Evolutionary conservation across 169 alveolate genomes (phyloP).

Genomic region (Toxoplasma gondii): DNA sequence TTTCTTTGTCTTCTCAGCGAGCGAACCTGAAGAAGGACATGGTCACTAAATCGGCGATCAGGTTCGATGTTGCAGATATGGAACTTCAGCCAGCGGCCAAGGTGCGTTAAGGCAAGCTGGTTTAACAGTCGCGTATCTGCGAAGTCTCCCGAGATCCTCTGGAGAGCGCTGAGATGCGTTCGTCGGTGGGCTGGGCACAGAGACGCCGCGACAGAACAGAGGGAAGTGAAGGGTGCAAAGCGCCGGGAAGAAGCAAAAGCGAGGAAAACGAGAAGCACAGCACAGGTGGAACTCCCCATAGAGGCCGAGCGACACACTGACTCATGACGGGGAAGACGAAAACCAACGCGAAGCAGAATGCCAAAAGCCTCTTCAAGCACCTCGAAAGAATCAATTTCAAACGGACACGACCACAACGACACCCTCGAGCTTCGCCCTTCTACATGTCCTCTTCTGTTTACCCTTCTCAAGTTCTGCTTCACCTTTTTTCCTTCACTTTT

Average conservation of each 20-base stretch:
- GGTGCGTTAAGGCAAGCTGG: constrained; percentile 83
- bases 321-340: too few relatives aligned
- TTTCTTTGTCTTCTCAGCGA: not conserved
- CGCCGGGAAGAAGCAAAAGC: not conserved
- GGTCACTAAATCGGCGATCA: constrained; percentile 79
- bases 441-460: too few relatives aligned
- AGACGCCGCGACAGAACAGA: not conserved
- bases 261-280: too few relatives aligned
- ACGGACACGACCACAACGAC: too few relatives aligned
- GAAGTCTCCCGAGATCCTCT: constrained; percentile 82
- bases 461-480: too few relatives aligned
- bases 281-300: too few relatives aligned
- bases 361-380: too few relatives aligned
- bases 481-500: too few relatives aligned
- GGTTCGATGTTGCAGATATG: constrained; percentile 86
- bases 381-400: too few relatives aligned
- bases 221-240: not conserved
- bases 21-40: constrained; percentile 77
- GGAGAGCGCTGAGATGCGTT: constrained; percentile 57
- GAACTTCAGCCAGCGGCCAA: constrained; percentile 86
- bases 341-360: too few relatives aligned
- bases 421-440: too few relatives aligned
- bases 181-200: constrained; percentile 18
- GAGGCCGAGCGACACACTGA: too few relatives aligned
- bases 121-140: constrained; percentile 81